Base-by-base conservation (phyloP, 768 basidiomycete genomes). In the Tulasnella sp. region DNA sequence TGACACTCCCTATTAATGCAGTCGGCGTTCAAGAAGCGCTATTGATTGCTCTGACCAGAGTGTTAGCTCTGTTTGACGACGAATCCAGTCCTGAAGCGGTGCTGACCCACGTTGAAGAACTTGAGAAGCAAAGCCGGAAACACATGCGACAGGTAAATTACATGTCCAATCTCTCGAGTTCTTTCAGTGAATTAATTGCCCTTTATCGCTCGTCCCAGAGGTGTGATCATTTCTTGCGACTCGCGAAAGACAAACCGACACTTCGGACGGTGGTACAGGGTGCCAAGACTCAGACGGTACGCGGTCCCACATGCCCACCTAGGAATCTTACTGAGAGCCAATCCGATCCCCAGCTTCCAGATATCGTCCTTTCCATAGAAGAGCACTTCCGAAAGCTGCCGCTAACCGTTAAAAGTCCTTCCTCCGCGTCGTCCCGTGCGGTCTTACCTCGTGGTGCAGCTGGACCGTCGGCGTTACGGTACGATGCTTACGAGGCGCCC, bases 11-110 rank as follows among this genome's bases (percentile, higher is more conserved):
- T 59, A 19, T 47, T 37, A n/a, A 17, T 26, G 26, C 74, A 93
- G 91, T 85, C 39, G 81, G 88, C 35, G 85, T 93, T 8, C 89
- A 90, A 77, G 92, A 94, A 72, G 87, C 87, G 4, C 87, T 86
- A 73, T 79, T 94, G 36, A 77, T 93, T 37, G 83, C 88, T 3
- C 90, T 94, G 88, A 79, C 92, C 41, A 84, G 90, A 69, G 74
- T 92, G 36, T 82, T 85, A 65, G 86, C 84, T 2, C 77, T 89
- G 12, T 85, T 88, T 3, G 77, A 81, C 22, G 80, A 84, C 6
- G 52, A 59, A 81, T 86, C 29, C 75, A 81, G 16, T 78, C 77
- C 52, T 14, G 26, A 9, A 29, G 75, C 77, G 16, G 85, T 91
- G 12, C 78, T 79, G 26, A 79, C 80, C 11, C 41, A 69, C 88